Evolutionary conservation across 495 filamentous ascomycete species (phyloP).

Genomic region (Hyaloscypha bicolor): DNA sequence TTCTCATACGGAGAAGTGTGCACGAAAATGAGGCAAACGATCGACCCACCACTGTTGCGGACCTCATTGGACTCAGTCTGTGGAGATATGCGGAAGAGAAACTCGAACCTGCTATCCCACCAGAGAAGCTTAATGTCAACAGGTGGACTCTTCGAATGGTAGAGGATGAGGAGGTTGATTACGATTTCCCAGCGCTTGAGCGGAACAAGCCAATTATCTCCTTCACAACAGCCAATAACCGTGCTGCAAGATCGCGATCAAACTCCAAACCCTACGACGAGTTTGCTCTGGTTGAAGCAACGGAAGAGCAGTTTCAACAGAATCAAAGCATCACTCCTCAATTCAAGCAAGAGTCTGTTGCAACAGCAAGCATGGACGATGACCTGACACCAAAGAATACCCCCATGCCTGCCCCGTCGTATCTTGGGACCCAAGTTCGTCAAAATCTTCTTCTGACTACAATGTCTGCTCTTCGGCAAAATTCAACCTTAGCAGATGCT

Average conservation of each 20-base stretch:
- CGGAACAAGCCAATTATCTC: slow-evolving; percentile 77
- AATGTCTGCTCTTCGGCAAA: slow-evolving; percentile 53
- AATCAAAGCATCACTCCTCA: slow-evolving; percentile 76
- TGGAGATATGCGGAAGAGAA: slow-evolving; percentile 87
- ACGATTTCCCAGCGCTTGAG: slow-evolving; percentile 87
- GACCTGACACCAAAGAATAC: slow-evolving; percentile 45
- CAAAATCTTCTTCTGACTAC: slow-evolving; percentile 61
- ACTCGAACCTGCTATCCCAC: slow-evolving; percentile 67
- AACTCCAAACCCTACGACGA: slow-evolving; percentile 89
- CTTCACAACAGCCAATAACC: slow-evolving; percentile 89
- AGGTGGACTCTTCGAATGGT: slow-evolving; percentile 94
- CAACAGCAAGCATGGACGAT: slow-evolving; percentile 43
- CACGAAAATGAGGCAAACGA: slow-evolving; percentile 66
- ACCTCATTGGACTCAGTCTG: slow-evolving; percentile 86
- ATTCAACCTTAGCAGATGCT: slow-evolving; percentile 62
- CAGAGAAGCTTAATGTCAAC: slow-evolving; percentile 79
- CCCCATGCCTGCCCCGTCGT: slow-evolving; percentile 43
- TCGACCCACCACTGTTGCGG: slow-evolving; percentile 76
- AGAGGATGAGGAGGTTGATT: slow-evolving; percentile 90
- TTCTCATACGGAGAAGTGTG: slow-evolving; percentile 75
- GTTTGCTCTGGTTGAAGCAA: slow-evolving; percentile 86
- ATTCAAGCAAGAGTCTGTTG: slow-evolving; percentile 59
- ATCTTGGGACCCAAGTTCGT: slow-evolving; percentile 20
- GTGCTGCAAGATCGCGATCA: slow-evolving; percentile 65
- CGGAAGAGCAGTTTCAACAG: slow-evolving; percentile 72